Evolutionary conservation across 345 rosid species (phyloP), one percentile per base, ranked within the genome.

Genomic region (Ceriops tagal): DNA sequence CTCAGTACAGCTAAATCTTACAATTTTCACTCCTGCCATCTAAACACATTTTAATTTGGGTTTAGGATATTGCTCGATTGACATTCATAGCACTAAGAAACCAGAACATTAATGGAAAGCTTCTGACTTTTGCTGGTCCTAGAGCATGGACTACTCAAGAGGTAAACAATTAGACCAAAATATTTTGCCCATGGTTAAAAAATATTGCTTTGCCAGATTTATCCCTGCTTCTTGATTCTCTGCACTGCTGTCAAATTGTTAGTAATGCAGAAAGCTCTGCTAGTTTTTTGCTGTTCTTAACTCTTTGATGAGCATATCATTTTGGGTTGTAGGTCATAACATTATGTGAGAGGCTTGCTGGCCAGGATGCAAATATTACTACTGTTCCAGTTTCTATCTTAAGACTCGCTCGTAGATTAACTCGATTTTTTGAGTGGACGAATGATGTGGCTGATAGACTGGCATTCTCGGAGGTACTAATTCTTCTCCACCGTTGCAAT

Each of bases 141-240:
- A 91, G 96, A 58, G 99, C 96, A 3, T 95, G 99, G 99, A 91
- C 96, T 71, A 88, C 93, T 8, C 96, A 92, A 80, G 99, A 95
- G 93, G 99, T 88, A 88, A 56, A 52, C 62, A 30, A 58, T 8
- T 49, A 28, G 37, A 21, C 60, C 20, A 15, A 27, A 56, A 56
- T 69, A 61, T 62, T 32, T 68, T n/a, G 13, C 55, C 70, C 56
- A 7, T 39, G 9, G 8, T 18, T 13, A 39, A 55, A 49, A 28
- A 68, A 62, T 52, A 4, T 2, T 20, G 15, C 18, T 64, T 30
- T 65, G 32, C 18, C 27, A n/a, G 30, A 49, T 57, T 68, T 51
- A 6, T 6, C 30, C 28, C 18, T n/a, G 46, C 62, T 69, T 55
- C 58, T 28, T 2, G 4, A n/a, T 49, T 22, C 55, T 19, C 35